Conservation (phyloP, 352 stramenopile genomes). For the Phytophthora uliginosa region DNA sequence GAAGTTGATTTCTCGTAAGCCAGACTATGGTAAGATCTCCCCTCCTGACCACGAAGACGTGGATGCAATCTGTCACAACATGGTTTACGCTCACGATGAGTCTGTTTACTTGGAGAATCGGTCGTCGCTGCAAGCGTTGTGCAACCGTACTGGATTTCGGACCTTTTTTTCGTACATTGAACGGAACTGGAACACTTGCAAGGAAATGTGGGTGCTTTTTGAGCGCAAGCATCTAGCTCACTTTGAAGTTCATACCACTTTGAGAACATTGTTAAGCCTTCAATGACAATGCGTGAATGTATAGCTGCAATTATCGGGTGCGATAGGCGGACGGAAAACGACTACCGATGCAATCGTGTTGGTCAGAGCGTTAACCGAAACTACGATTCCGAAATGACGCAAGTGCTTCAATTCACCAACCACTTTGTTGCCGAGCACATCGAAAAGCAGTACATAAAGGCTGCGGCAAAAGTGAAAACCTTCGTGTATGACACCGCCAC, state of each 20-base stretch:
- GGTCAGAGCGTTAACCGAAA: neutral
- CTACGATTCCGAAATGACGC: too few species aligned
- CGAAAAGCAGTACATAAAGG: constrained; percentile 20
- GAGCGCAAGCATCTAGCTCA: constrained; percentile 23
- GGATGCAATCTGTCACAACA: constrained; percentile 27
- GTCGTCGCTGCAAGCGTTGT: neutral
- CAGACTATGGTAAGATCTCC: constrained; percentile 24
- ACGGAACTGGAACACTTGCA: constrained; percentile 27
- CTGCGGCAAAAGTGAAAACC: constrained; percentile 1
- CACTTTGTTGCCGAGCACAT: constrained; percentile 27
- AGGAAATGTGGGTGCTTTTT: constrained; percentile 34
- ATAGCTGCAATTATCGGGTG: constrained; percentile 14
- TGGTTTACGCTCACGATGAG: constrained; percentile 19
- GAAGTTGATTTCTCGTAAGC: constrained; percentile 8
- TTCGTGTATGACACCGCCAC: constrained; percentile 15
- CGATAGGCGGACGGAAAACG: constrained; percentile 5
- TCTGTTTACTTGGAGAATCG: constrained; percentile 12
- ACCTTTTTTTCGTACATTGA: constrained; percentile 32
- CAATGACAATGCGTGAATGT: constrained; percentile 11
- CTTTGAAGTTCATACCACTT: constrained; percentile 37
- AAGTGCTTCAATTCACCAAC: too few species aligned
- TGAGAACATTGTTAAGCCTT: constrained; percentile 17
- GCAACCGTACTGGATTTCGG: neutral
- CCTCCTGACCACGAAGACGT: constrained; percentile 13
- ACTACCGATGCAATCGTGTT: constrained; percentile 1